A percentile compares a stretch with the other conserved stretches of the same genome.
These are phyloP conservation scores for Herpetomonas samuelpessoai DNA, from an alignment of 208 protist genomes.

Conservation along the genomic window DNA sequence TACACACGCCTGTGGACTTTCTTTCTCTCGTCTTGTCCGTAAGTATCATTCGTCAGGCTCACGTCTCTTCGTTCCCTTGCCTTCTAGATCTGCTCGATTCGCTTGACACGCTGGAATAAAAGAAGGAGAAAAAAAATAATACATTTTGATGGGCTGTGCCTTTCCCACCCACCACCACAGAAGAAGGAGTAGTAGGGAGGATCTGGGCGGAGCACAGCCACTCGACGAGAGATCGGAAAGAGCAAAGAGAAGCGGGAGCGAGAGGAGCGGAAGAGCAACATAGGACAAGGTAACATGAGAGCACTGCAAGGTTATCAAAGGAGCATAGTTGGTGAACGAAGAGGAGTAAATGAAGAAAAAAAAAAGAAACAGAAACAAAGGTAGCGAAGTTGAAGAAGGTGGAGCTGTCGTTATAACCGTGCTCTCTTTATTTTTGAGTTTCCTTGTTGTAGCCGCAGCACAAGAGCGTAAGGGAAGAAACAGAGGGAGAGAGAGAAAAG, in stretches of 20 bases:
- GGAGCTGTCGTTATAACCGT: neutral
- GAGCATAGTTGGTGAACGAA: neutral
- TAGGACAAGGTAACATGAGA: no score
- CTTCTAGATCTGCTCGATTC: slow-evolving; percentile 17
- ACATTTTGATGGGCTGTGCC: no score
- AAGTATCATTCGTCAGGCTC: no score
- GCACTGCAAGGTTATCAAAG: neutral
- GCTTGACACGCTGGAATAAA: slow-evolving; percentile 13
- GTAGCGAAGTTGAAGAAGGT: slow-evolving; percentile 8
- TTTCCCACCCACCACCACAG: no score
- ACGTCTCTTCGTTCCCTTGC: no score
- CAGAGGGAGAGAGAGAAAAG: slow-evolving; percentile 1
- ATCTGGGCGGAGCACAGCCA: no score
- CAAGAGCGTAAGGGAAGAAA: slow-evolving; percentile 12
- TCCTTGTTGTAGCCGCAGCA: neutral
- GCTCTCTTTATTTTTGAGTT: neutral
- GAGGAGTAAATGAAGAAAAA: slow-evolving; percentile 10
- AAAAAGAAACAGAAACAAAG: neutral
- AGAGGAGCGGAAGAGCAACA: no score
- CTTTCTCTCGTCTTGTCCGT: no score
- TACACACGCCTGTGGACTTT: no score
- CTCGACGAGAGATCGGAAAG: no score
- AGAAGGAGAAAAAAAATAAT: slow-evolving; percentile 7
- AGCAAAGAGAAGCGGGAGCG: no score
- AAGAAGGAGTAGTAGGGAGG: no score